phyloP scores from a whole-genome alignment of 2,329 filamentous ascomycete genomes.

The Botrytis paeoniae region DNA sequence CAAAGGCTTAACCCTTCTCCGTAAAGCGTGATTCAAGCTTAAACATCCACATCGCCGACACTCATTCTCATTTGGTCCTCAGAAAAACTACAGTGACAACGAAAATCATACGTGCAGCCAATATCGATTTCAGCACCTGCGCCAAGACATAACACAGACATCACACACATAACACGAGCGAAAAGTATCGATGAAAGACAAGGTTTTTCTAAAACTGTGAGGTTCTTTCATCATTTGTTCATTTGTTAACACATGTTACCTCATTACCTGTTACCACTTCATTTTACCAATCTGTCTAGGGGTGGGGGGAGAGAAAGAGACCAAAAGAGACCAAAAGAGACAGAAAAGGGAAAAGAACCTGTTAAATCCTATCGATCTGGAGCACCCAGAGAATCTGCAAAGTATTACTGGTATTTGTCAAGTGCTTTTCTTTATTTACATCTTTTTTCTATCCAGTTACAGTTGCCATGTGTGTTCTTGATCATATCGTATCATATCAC shows the following conservation, averaged over 20 bases:
- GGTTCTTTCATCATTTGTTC: neutral
- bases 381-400: neutral
- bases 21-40: neutral
- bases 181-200: neutral
- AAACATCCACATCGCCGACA: neutral
- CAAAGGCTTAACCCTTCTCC: neutral
- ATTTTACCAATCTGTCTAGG: neutral
- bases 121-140: slow-evolving; percentile 8
- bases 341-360: neutral
- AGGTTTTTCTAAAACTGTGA: neutral
- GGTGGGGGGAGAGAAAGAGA: neutral
- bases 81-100: neutral
- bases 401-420: neutral
- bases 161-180: neutral
- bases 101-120: slow-evolving; percentile 13
- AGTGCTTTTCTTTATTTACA: neutral
- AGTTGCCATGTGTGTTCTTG: slow-evolving; percentile 1
- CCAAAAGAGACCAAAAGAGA: neutral
- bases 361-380: neutral
- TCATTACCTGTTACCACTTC: neutral
- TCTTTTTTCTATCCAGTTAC: neutral
- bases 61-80: neutral
- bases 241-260: neutral
- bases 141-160: slow-evolving; percentile 2
- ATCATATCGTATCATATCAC: slow-evolving; percentile 5